phyloP scores from a whole-genome alignment of 1,284 basidiomycete species.

The Cutaneotrichosporon sp. region DNA sequence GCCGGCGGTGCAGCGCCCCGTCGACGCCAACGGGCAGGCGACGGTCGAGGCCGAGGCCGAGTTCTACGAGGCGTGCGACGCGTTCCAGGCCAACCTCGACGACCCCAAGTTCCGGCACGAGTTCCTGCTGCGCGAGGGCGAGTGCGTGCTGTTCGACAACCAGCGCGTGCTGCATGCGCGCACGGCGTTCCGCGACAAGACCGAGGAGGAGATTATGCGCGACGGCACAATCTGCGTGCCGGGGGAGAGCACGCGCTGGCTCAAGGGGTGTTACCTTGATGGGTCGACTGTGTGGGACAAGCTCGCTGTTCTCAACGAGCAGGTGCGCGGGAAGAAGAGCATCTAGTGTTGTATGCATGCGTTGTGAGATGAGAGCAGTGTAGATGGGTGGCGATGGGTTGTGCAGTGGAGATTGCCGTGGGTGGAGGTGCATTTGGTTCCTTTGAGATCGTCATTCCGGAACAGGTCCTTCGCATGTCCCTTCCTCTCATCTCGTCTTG shows the following conservation, averaged over 20 bases:
- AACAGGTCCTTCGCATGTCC: not conserved
- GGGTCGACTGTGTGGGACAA: conserved; percentile 71
- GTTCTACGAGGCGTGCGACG: conserved; percentile 68
- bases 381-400: no score
- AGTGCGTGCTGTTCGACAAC: conserved; percentile 91
- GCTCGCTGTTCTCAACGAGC: conserved; percentile 32
- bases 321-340: conserved; percentile 16
- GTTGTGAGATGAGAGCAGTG: no score
- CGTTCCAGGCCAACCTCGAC: conserved; percentile 67
- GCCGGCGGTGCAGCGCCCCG: conserved; percentile 19
- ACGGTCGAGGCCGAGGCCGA: conserved; percentile 36
- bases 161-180: conserved; percentile 87
- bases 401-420: no score
- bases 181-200: conserved; percentile 67
- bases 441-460: not conserved
- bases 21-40: conserved; percentile 16
- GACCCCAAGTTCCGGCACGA: conserved; percentile 62
- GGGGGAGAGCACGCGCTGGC: conserved; percentile 68
- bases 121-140: conserved; percentile 76
- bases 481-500: not conserved
- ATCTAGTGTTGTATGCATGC: conserved; percentile 4
- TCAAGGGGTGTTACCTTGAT: conserved; percentile 85
- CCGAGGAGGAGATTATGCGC: conserved; percentile 29
- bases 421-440: no score
- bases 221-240: conserved; percentile 46